Conservation (phyloP, 2,329 filamentous ascomycete species). For the Zymoseptoria ardabiliae region DNA sequence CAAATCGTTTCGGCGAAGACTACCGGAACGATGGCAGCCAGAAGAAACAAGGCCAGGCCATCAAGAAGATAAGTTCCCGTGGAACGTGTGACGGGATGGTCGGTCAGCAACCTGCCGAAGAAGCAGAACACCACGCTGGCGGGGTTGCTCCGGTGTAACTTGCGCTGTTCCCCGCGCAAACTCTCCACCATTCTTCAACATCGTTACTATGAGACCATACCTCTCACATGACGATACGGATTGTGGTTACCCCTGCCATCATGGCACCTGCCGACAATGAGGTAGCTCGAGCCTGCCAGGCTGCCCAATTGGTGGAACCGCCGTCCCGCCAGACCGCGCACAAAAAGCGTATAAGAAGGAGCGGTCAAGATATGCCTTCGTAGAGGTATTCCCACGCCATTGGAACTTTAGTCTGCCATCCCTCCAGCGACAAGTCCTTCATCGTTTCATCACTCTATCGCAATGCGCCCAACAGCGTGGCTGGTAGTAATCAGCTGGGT, state of each 20-base stretch:
- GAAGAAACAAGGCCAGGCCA: neutral
- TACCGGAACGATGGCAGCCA: neutral
- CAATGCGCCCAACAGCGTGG: neutral
- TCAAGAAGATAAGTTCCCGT: neutral
- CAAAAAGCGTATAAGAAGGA: neutral
- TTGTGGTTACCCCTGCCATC: neutral
- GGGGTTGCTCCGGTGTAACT: neutral
- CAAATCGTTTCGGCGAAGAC: neutral
- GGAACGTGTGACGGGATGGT: neutral
- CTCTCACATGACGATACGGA: neutral
- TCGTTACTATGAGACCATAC: neutral
- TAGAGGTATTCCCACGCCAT: neutral
- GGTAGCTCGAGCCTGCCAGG: neutral
- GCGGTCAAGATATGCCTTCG: neutral
- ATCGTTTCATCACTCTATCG: neutral
- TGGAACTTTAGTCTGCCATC: neutral
- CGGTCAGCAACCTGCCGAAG: neutral
- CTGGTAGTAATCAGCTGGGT: neutral
- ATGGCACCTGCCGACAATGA: neutral
- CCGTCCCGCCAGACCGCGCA: neutral
- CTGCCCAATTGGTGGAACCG: neutral
- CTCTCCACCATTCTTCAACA: neutral
- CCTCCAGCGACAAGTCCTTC: neutral
- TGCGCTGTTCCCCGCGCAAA: neutral
- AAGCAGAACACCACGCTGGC: neutral